Conservation (phyloP, 805 yeast genomes). For the Wickerhamomyces subpelliculosus region DNA sequence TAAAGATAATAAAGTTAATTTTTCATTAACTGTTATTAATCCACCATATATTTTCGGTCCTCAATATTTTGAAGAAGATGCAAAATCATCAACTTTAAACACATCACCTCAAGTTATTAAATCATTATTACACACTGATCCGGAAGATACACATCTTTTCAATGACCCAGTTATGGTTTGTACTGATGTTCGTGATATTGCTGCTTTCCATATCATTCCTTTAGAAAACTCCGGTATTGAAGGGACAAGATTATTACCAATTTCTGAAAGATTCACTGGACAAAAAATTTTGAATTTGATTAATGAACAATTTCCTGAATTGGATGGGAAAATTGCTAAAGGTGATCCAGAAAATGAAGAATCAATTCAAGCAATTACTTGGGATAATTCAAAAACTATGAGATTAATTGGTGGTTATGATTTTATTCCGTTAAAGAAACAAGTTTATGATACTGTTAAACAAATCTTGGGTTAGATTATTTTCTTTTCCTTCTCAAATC, state of each 20-base stretch:
- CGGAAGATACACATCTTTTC: neutral
- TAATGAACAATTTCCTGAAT: conserved; percentile 28
- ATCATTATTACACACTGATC: no score
- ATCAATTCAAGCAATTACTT: neutral
- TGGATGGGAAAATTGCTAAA: conserved; percentile 31
- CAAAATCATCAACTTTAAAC: no score
- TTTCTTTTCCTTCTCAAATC: no score
- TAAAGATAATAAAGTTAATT: conserved; percentile 22
- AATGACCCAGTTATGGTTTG: neutral
- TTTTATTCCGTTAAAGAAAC: neutral
- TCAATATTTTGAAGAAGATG: conserved; percentile 37
- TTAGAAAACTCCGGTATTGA: no score
- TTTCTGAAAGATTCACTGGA: conserved; percentile 4
- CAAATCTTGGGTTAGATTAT: neutral
- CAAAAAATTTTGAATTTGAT: conserved; percentile 11
- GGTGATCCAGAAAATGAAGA: conserved; percentile 23
- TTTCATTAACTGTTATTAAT: conserved; percentile 36
- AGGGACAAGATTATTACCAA: no score
- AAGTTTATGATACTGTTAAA: neutral
- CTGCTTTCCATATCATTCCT: no score
- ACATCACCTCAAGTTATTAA: no score
- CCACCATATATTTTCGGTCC: conserved; percentile 54
- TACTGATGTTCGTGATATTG: neutral
- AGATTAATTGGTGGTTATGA: neutral
- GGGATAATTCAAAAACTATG: neutral